Conservation (phyloP, 2,329 filamentous ascomycete species). For the Graphiopsis chlorocephala region DNA sequence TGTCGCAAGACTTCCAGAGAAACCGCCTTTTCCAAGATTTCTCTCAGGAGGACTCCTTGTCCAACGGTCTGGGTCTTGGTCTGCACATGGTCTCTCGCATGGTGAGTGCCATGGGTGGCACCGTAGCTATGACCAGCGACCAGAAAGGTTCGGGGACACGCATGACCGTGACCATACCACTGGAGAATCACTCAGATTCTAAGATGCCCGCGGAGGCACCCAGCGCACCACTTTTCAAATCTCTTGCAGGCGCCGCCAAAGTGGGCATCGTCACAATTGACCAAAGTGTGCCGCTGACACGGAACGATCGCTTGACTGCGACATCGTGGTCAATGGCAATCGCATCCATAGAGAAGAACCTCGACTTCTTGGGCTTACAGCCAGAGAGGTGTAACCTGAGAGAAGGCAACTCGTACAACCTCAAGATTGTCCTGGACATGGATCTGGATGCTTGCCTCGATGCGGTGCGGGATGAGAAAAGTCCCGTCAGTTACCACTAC, state of each 20-base stretch:
- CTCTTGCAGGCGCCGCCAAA: background rate
- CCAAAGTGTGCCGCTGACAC: background rate
- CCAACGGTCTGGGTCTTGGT: slow-evolving; percentile 63
- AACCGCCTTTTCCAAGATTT: slow-evolving; percentile 65
- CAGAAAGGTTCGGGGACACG: background rate
- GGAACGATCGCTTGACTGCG: background rate
- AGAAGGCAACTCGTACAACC: background rate
- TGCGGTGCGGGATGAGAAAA: background rate
- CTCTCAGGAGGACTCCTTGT: slow-evolving; percentile 60
- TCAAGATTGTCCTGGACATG: background rate
- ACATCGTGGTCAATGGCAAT: background rate
- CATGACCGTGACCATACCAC: background rate
- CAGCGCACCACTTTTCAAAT: background rate
- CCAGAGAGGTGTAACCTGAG: background rate
- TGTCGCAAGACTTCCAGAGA: slow-evolving; percentile 60
- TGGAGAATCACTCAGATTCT: background rate
- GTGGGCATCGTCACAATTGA: background rate
- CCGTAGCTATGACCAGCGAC: slow-evolving; percentile 42
- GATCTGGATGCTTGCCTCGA: background rate
- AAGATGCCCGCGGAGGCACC: background rate
- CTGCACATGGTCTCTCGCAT: slow-evolving; percentile 62
- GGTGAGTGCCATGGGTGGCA: slow-evolving; percentile 58
- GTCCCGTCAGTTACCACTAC: background rate
- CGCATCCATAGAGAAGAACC: background rate
- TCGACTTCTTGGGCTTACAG: background rate